Base-by-base conservation (phyloP, 2,329 filamentous ascomycete species). In the Xylariales sp. region DNA sequence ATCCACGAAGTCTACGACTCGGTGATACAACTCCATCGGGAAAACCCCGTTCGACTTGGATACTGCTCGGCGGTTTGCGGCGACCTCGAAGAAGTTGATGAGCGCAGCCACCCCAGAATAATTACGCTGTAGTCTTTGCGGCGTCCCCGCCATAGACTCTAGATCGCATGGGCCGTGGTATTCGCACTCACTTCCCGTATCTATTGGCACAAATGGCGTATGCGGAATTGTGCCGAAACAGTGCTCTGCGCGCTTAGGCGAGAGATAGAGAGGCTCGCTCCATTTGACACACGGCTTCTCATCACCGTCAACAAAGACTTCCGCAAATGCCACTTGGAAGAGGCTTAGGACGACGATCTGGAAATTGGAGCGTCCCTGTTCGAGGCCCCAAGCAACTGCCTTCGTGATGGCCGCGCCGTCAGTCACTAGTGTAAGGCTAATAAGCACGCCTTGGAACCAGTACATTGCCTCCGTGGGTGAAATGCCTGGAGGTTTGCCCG, bases 41-140 rank as follows among this genome's bases (percentile, higher is more conserved):
- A 73, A 55, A 18, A 39, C 48, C 0, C 67, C 70, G 60, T 1
- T 32, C 16, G 61, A 64, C 41, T 45, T 70, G 39, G 64, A 63
- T 32, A 68, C 53, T 45, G 60, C 46, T 18, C 57, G 62, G 14
- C 70, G 64, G 45, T 8, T 69, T 0, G 55, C 65, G 30, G 73
- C 71, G 45, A 67, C 62, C 2, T 73, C 64, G 55, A 72, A 74
- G 67, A 75, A 72, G 34, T 71, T 71, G 53, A 73, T 64, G n/a
- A 75, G 69, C 10, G 71, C 67, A 14, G 65, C 65, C 23, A 73
- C 60, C 9, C 71, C 71, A 10, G 69, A 62, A 36, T 71, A 74
- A 0, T 64, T 45, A 2, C 5, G 18, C 39, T 58, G 60, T 14
- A 75, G 63, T 30, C 43, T 52, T 23, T 23, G 45, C 12, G 23